A percentile compares a stretch with the other conserved stretches of the same genome.
Evolutionary conservation across 179 eudicot genomes (phyloP).

Genomic region (Monotropa hypopitys): DNA sequence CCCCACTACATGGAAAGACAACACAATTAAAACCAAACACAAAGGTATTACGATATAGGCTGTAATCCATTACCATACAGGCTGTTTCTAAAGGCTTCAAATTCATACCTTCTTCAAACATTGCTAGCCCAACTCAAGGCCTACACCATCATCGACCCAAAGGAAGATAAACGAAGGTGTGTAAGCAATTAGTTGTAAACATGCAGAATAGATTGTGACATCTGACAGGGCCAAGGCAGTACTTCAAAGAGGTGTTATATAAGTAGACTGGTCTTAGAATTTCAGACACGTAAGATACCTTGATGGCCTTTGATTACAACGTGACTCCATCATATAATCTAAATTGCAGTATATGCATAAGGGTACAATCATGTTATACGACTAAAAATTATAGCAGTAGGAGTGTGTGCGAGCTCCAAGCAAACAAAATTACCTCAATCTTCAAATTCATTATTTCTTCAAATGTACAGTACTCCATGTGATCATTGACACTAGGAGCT

Average conservation of each 20-base stretch:
- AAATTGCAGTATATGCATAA: background rate
- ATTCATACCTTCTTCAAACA: conserved; percentile 76
- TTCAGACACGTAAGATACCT: background rate
- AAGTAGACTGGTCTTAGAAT: background rate
- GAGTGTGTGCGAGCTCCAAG: background rate
- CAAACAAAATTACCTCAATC: conserved; percentile 58
- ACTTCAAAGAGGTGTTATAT: background rate
- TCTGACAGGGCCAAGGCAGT: background rate
- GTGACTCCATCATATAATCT: background rate
- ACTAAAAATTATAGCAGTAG: background rate
- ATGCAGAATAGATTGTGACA: background rate
- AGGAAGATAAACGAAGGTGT: conserved; percentile 95
- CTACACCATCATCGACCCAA: conserved; percentile 98
- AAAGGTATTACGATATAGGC: too few relatives aligned
- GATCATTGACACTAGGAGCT: conserved; percentile 92
- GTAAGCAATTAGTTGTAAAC: conserved; percentile 82
- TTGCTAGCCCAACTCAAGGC: conserved; percentile 95
- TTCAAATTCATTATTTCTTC: conserved; percentile 93
- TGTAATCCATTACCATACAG: background rate
- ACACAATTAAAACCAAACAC: background rate
- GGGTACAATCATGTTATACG: background rate
- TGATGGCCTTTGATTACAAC: background rate
- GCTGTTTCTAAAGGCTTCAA: conserved; percentile 2
- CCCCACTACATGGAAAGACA: conserved; percentile 61
- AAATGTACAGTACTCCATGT: conserved; percentile 83